These are phyloP conservation scores for Cucumis cinereus DNA, from an alignment of 306 rosid genomes.

Conservation along the genomic window DNA sequence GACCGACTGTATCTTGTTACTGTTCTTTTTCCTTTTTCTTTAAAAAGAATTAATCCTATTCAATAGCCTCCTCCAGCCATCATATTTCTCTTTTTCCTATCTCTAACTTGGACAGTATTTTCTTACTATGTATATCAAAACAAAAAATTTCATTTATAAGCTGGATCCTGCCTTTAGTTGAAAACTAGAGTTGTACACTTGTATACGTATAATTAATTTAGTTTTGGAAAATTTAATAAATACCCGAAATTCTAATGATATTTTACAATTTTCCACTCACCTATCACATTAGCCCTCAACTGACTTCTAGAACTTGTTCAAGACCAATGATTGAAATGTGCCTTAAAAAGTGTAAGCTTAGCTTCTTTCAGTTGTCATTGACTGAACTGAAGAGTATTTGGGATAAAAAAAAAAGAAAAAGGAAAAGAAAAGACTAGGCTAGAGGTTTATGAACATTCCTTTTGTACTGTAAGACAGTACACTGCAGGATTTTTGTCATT, in stretches of 20 bases:
- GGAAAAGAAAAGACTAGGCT: neutral
- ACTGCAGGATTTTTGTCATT: neutral
- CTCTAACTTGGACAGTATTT: neutral
- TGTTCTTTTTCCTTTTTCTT: neutral
- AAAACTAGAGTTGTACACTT: neutral
- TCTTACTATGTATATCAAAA: neutral
- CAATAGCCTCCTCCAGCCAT: neutral
- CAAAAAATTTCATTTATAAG: neutral
- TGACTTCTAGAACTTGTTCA: neutral
- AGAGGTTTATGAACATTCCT: constrained; percentile 7
- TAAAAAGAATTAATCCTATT: neutral
- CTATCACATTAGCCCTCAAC: neutral
- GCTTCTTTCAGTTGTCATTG: constrained; percentile 3
- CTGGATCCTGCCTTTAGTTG: neutral
- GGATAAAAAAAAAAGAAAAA: neutral
- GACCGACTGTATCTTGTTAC: neutral
- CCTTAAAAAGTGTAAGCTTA: constrained; percentile 2
- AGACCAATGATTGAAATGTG: neutral
- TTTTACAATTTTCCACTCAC: neutral
- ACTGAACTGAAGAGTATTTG: neutral
- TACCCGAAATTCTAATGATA: neutral
- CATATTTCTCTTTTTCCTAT: neutral
- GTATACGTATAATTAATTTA: neutral
- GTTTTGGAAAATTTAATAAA: neutral
- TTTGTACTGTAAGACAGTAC: constrained; percentile 3